phyloP scores from a whole-genome alignment of 805 yeast genomes.

The Huiozyma sinensis region DNA sequence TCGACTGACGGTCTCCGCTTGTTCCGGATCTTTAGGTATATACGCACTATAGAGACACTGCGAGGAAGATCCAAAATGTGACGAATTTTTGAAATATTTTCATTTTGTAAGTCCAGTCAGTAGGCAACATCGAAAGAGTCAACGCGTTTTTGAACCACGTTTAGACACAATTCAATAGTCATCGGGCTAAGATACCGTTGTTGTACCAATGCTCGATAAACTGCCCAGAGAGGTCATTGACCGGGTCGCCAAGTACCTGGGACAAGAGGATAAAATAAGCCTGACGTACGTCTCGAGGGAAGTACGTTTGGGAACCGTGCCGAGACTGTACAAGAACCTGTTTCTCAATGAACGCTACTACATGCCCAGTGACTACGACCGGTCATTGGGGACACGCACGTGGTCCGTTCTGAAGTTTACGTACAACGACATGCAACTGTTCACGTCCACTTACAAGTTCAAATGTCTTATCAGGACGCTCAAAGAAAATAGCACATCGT shows the following conservation, averaged over 20 bases:
- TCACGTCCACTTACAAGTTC: slow-evolving; percentile 8
- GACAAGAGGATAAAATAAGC: slow-evolving; percentile 21
- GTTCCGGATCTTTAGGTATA: too few relatives aligned
- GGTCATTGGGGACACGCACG: slow-evolving; percentile 13
- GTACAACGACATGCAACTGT: background rate
- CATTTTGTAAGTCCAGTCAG: too few relatives aligned
- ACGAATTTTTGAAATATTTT: too few relatives aligned
- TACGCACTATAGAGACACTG: too few relatives aligned
- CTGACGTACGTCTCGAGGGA: slow-evolving; percentile 17
- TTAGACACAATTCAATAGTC: too few relatives aligned
- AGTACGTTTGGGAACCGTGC: slow-evolving; percentile 8
- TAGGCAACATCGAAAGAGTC: too few relatives aligned
- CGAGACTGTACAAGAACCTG: slow-evolving; percentile 17
- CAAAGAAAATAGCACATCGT: slow-evolving; percentile 6
- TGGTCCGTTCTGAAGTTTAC: slow-evolving; percentile 21
- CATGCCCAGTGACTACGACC: slow-evolving; percentile 18
- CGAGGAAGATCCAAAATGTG: too few relatives aligned
- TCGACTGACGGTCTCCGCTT: too few relatives aligned
- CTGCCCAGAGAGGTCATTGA: slow-evolving; percentile 17
- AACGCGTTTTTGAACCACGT: too few relatives aligned
- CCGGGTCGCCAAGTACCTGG: slow-evolving; percentile 6
- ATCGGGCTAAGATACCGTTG: too few relatives aligned
- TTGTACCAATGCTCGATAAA: slow-evolving; percentile 13
- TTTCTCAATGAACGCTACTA: slow-evolving; percentile 20
- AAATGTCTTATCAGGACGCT: slow-evolving; percentile 15